Conservation (phyloP, 2,329 filamentous ascomycete genomes). For the Orbilia brochopaga region DNA sequence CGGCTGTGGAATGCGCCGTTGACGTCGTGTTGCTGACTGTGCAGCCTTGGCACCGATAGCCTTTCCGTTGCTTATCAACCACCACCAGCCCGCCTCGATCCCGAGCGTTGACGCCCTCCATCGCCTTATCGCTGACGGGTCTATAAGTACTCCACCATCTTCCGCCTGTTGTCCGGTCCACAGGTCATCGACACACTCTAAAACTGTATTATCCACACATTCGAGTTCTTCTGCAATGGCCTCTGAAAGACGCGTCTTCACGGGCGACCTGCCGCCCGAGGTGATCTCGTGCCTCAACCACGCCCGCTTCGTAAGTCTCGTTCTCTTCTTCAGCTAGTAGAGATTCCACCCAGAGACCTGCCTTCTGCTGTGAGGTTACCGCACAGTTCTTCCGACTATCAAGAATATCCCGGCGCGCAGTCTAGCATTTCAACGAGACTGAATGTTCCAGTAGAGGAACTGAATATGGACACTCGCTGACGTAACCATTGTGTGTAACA, state of each 20-base stretch:
- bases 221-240: too few species aligned
- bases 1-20: background rate
- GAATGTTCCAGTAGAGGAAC: too few species aligned
- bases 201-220: too few species aligned
- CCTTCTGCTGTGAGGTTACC: constrained; percentile 6
- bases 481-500: constrained; percentile 60
- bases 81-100: background rate
- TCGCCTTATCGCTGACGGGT: too few species aligned
- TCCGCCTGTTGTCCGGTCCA: too few species aligned
- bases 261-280: constrained; percentile 72
- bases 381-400: background rate
- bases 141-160: too few species aligned
- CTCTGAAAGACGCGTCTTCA: constrained; percentile 25
- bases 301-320: constrained; percentile 78
- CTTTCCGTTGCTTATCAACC: background rate
- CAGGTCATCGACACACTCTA: too few species aligned
- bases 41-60: background rate
- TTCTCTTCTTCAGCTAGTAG: background rate
- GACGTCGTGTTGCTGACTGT: background rate
- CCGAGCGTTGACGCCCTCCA: too few species aligned
- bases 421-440: too few species aligned
- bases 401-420: too few species aligned
- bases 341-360: too few species aligned
- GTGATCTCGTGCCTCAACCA: constrained; percentile 92
- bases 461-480: background rate